Evolutionary conservation across 75 land plant genomes (phyloP).

Genomic region (Cupressus sempervirens): DNA sequence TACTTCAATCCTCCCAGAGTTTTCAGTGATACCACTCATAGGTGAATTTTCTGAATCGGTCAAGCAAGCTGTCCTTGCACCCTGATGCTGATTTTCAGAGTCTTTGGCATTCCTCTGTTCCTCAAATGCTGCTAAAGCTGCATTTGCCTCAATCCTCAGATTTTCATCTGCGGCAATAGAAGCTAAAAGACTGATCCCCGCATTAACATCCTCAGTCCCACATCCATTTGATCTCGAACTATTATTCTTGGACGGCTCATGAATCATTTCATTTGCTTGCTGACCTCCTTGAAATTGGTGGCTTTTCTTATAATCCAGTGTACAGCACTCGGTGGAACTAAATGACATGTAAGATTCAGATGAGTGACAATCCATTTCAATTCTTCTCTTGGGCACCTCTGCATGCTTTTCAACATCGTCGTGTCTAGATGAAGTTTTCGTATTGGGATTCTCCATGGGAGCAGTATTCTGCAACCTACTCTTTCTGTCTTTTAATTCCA

Average conservation of each 20-base stretch:
- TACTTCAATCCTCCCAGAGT: conserved; percentile 2
- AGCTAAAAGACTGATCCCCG: conserved; percentile 23
- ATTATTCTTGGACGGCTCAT: neutral
- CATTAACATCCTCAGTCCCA: conserved; percentile 8
- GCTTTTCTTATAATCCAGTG: conserved; percentile 4
- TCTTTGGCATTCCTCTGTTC: neutral
- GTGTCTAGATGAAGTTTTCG: conserved; percentile 3
- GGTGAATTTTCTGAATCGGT: conserved; percentile 14
- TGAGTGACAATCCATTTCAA: conserved; percentile 13
- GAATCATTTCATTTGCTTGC: neutral
- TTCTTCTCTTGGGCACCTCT: conserved; percentile 4
- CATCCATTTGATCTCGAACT: conserved; percentile 4
- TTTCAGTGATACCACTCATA: conserved; percentile 11
- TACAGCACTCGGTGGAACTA: conserved; percentile 13
- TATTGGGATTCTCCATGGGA: neutral
- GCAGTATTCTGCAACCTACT: conserved; percentile 10
- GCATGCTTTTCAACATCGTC: conserved; percentile 1
- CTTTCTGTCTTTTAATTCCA: conserved; percentile 5
- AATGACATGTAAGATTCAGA: conserved; percentile 12
- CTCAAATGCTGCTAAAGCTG: neutral
- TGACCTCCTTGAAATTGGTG: neutral
- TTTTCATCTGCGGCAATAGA: conserved; percentile 26
- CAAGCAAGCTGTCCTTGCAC: neutral
- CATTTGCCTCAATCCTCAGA: conserved; percentile 14
- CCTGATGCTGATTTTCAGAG: conserved; percentile 9